These are phyloP conservation scores for Gymnopilus junonius DNA, from an alignment of 768 basidiomycete genomes.

Conservation along the genomic window DNA sequence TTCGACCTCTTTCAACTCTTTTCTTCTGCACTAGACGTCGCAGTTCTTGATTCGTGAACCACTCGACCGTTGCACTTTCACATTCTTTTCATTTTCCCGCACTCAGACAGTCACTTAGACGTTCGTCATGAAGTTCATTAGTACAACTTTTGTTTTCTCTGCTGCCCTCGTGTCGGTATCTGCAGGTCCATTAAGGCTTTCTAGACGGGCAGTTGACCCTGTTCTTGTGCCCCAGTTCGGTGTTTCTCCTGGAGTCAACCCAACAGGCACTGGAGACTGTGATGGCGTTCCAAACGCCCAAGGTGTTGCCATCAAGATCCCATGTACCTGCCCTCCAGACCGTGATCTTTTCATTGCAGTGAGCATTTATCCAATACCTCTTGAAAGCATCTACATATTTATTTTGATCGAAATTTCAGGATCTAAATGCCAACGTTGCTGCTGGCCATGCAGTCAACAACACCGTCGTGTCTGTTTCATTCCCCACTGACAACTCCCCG, in stretches of 20 bases:
- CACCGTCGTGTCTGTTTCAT: conserved; percentile 58
- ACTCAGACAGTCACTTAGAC: background rate
- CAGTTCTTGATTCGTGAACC: conserved; percentile 4
- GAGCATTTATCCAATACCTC: conserved; percentile 5
- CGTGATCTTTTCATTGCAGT: conserved; percentile 57
- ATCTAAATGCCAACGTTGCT: conserved; percentile 51
- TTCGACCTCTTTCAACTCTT: conserved; percentile 5
- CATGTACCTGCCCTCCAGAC: conserved; percentile 68
- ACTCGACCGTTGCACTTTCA: conserved; percentile 10
- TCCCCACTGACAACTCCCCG: conserved; percentile 63
- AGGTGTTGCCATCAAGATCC: conserved; percentile 62
- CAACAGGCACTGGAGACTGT: conserved; percentile 63
- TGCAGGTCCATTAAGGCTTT: conserved; percentile 36
- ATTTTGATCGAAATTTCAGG: background rate
- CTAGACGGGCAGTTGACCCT: conserved; percentile 44
- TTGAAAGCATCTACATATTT: background rate
- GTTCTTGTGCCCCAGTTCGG: conserved; percentile 64
- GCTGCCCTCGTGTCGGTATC: conserved; percentile 40
- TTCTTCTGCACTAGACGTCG: conserved; percentile 16
- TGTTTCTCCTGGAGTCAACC: conserved; percentile 57
- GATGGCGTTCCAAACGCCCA: conserved; percentile 64
- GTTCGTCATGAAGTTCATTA: conserved; percentile 30
- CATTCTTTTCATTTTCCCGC: conserved; percentile 1
- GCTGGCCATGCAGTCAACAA: conserved; percentile 72
- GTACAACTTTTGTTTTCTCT: conserved; percentile 24